These are phyloP conservation scores for Syzygium oleosum DNA, from an alignment of 345 rosid species.

Conservation along the genomic window DNA sequence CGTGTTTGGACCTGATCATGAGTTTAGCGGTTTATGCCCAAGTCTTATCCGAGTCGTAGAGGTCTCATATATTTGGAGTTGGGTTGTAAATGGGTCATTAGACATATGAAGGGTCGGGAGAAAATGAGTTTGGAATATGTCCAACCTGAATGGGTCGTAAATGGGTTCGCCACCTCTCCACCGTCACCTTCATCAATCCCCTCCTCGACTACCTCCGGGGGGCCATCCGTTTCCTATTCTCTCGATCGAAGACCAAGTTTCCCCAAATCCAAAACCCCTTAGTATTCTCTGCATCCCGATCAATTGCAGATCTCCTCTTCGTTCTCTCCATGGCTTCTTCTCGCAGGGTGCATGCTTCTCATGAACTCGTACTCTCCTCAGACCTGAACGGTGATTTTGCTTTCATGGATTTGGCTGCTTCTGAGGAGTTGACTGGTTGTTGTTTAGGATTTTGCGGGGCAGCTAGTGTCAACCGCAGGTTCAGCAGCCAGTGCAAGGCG, in stretches of 20 bases:
- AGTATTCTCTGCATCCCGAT: not conserved
- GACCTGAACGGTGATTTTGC: not conserved
- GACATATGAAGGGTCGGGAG: too few species aligned
- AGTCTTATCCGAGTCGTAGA: too few species aligned
- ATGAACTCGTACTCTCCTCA: conserved; percentile 23
- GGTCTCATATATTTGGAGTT: too few species aligned
- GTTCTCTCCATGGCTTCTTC: conserved; percentile 15
- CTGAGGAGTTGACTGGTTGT: not conserved
- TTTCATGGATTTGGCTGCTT: not conserved
- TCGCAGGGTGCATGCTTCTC: conserved; percentile 24
- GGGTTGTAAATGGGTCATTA: too few species aligned
- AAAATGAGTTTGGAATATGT: too few species aligned
- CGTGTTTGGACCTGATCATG: too few species aligned
- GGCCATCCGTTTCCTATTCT: not conserved
- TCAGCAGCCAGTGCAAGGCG: conserved; percentile 30
- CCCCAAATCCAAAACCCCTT: not conserved
- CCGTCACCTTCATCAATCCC: too few species aligned
- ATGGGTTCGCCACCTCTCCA: too few species aligned
- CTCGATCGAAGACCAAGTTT: not conserved
- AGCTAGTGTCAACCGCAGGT: conserved; percentile 32
- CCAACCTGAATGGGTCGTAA: too few species aligned
- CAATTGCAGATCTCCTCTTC: not conserved
- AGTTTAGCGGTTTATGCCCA: too few species aligned
- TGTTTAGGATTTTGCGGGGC: not conserved
- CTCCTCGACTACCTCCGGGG: too few species aligned